Base-by-base conservation (phyloP, 805 yeast genomes). In the Zygoascus flipseniorum region DNA sequence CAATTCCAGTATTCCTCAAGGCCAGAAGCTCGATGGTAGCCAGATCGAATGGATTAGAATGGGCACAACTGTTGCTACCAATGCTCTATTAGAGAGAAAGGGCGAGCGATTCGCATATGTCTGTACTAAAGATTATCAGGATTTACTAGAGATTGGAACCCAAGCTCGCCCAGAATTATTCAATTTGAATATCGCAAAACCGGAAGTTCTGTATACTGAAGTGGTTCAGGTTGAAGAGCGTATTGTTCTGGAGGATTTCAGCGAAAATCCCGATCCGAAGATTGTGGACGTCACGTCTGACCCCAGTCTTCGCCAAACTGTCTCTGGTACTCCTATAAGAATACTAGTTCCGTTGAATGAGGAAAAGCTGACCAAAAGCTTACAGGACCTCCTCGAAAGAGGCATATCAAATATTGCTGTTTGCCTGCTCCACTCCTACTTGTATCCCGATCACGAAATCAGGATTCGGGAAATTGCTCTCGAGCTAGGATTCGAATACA, bases 21-120 rank as follows among this genome's bases (percentile, higher is more conserved):
- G 79, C 11, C 65, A 66, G 39, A 80, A 79, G 5, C 67, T 89
- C 55, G 87, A 84, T 2, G 52, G 67, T 14, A 52, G 55, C 10
- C 69, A 69, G 2, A 85, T 88, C 43, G 80, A 79, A 50, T 78
- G 82, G 42, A 79, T 89, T 48, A 74, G 96, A 54, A 83, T 89
- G 85, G 97, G 97, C 2, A 89, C 97, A 5, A 89, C 97, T 0
- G 92, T 89, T 9, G 97, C 98, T 1, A 90, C 97, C 8, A 90
- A 90, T 69, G 97, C 97, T 1, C 76, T 93, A 31, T 74, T 90
- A 54, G 97, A 92, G 64, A 77, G 97, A 58, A 89, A 89, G 65
- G 98, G 97, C 51, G 93, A 89, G 53, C 72, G 81, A 35, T 89
- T 93, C 61, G 93, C 92, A 1, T 74, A 90, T 55, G 68, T 90